Percentiles rank a stretch among this genome's conserved stretches.
These are phyloP conservation scores for Daldinia sp. DNA, from an alignment of 2,329 filamentous ascomycete species.

Conservation along the genomic window DNA sequence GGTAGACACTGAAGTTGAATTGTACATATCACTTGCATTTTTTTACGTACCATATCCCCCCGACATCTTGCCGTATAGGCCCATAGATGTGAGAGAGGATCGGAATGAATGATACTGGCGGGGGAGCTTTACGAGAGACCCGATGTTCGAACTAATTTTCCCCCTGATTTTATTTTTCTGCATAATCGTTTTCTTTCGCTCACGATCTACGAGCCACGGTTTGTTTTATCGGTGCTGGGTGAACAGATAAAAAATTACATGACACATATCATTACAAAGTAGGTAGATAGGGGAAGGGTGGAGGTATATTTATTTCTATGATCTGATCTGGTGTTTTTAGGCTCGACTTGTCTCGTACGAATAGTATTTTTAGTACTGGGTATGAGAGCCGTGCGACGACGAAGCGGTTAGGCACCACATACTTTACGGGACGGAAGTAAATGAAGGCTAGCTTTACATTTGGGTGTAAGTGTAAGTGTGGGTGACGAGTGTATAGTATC, in stretches of 20 bases:
- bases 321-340: not conserved
- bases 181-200: constrained; percentile 17
- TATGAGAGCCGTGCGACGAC: constrained; percentile 15
- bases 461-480: too few species aligned
- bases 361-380: constrained; percentile 15
- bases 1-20: constrained; percentile 18
- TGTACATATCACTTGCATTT: constrained; percentile 37
- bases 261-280: constrained; percentile 6
- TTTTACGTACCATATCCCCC: constrained; percentile 14
- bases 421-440: too few species aligned
- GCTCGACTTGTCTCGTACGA: constrained; percentile 19
- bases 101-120: constrained; percentile 34
- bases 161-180: not conserved
- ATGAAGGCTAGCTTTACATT: too few species aligned
- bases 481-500: too few species aligned
- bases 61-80: not conserved
- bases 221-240: not conserved
- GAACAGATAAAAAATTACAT: constrained; percentile 16
- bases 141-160: constrained; percentile 25
- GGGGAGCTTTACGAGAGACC: constrained; percentile 24
- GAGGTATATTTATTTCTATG: not conserved
- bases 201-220: constrained; percentile 14
- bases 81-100: constrained; percentile 13
- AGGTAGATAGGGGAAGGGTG: not conserved
- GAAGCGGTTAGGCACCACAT: too few species aligned